A percentile compares a stretch with the other conserved stretches of the same genome.
phyloP scores from a whole-genome alignment of 495 filamentous ascomycete genomes.

The Penicillium fimorum region DNA sequence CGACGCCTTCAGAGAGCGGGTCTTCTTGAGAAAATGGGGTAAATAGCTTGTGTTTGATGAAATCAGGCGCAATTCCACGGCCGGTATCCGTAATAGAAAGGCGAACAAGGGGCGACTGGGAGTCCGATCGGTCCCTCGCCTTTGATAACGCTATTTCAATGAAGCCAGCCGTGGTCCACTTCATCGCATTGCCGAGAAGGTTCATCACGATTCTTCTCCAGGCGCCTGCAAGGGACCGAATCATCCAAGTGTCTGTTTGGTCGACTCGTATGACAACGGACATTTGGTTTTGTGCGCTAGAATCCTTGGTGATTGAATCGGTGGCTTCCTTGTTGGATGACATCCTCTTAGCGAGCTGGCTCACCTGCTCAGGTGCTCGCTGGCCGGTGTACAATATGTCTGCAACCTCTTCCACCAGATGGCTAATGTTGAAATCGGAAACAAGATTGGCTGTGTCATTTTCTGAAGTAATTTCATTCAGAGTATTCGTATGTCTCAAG shows the following conservation, averaged over 20 bases:
- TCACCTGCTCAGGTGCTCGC: conserved; percentile 9
- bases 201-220: conserved; percentile 70
- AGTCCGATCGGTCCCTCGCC: conserved; percentile 22
- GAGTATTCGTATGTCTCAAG: conserved; percentile 15
- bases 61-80: conserved; percentile 64
- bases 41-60: conserved; percentile 62
- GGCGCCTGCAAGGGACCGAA: conserved; percentile 59
- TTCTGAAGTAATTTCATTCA: neutral
- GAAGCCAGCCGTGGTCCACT: conserved; percentile 60
- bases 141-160: conserved; percentile 55
- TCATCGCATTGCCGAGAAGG: conserved; percentile 68
- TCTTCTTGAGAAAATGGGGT: conserved; percentile 73
- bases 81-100: conserved; percentile 65
- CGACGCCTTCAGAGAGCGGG: conserved; percentile 60
- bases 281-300: conserved; percentile 22
- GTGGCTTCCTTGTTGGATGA: neutral
- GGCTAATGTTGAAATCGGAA: conserved; percentile 45
- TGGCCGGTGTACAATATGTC: conserved; percentile 57
- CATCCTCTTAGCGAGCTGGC: neutral
- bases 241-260: conserved; percentile 48
- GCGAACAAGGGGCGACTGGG: conserved; percentile 25
- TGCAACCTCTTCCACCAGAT: conserved; percentile 57
- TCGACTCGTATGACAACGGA: conserved; percentile 58
- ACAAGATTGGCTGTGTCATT: conserved; percentile 19
- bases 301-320: neutral